Conservation (phyloP, 2,329 filamentous ascomycete genomes). For the Botryotinia convoluta region DNA sequence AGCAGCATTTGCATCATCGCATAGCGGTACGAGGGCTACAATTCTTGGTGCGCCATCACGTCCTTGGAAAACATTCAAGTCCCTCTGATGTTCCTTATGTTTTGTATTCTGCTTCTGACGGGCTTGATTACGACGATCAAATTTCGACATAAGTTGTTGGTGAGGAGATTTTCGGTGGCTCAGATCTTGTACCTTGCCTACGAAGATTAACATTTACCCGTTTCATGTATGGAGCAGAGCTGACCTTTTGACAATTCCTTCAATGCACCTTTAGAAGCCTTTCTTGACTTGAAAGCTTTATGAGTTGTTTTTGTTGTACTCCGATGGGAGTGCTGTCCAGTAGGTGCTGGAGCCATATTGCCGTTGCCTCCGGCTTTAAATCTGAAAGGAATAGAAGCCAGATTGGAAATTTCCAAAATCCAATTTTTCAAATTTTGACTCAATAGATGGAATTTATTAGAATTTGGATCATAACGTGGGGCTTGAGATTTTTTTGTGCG, state of each 20-base stretch:
- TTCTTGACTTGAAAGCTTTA: slow-evolving; percentile 90
- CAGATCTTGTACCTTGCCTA: slow-evolving; percentile 77
- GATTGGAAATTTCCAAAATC: slow-evolving; percentile 41
- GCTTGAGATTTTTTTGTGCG: slow-evolving; percentile 22
- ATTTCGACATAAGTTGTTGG: slow-evolving; percentile 96
- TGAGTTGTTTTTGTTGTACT: slow-evolving; percentile 85
- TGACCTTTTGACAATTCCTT: slow-evolving; percentile 82
- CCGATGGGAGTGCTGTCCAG: slow-evolving; percentile 76
- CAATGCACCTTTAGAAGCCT: slow-evolving; percentile 82
- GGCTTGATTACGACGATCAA: slow-evolving; percentile 91
- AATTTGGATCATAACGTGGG: slow-evolving; percentile 12
- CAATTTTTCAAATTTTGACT: slow-evolving; percentile 8
- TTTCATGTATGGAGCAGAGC: slow-evolving; percentile 13
- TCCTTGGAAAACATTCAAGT: slow-evolving; percentile 79
- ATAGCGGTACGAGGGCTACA: slow-evolving; percentile 84
- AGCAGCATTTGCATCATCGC: slow-evolving; percentile 65
- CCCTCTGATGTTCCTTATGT: slow-evolving; percentile 76
- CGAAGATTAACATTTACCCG: slow-evolving; percentile 22
- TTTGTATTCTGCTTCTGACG: slow-evolving; percentile 86
- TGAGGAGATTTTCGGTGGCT: slow-evolving; percentile 81
- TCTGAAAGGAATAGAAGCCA: slow-evolving; percentile 75
- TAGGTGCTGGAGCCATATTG: slow-evolving; percentile 71
- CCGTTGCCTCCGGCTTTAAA: slow-evolving; percentile 72
- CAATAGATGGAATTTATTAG: not conserved
- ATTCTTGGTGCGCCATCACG: slow-evolving; percentile 83